Evolutionary conservation across 1,139 yeast species (phyloP), one percentile per base, ranked within the genome.

Genomic region (Pneumocystis jirovecii): DNA sequence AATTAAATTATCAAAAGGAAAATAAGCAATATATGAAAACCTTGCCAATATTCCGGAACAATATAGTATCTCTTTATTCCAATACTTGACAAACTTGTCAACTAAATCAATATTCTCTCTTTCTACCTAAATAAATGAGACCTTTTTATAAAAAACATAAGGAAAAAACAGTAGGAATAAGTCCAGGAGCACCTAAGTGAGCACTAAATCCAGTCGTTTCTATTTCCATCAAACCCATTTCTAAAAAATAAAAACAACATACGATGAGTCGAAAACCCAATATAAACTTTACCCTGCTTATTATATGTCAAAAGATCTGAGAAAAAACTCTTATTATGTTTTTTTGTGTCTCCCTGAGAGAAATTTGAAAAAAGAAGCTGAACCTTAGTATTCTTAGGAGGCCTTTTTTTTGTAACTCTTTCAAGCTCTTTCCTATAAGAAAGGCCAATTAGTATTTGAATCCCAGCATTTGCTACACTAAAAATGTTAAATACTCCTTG

Each of bases 31-130:
- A 50, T 74, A 77, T 1, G 76, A 74, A 15, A 74, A 73, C 10
- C 80, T 70, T 8, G 76, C 69, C 60, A 78, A 67, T 6, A 76
- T 70, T 2, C 80, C 80, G 12, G 77, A 75, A 72, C 75, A 74
- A 62, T 72, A 74, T 17, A 77, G 72, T 73, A 77, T 73, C 65
- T 77, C 76, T 59, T 72, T 70, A 68, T 77, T 77, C 80, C 80
- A 77, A 65, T 75, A 77, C 65, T 75, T 76, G 31, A 77, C 80
- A 65, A 73, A 74, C 10, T 74, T 71, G 65, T 77, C 77, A 1
- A 79, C 76, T 74, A 78, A 75, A 68, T 77, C 80, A 2, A 77
- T 74, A 1, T 78, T 78, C 0, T 80, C 77, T 5, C 80, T 72
- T 66, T 77, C 80, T 78, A 77, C 57, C 57, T 50, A 50, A 50